Evolutionary conservation across 2,329 filamentous ascomycete genomes (phyloP).

Genomic region (Neofusicoccum cordaticola): DNA sequence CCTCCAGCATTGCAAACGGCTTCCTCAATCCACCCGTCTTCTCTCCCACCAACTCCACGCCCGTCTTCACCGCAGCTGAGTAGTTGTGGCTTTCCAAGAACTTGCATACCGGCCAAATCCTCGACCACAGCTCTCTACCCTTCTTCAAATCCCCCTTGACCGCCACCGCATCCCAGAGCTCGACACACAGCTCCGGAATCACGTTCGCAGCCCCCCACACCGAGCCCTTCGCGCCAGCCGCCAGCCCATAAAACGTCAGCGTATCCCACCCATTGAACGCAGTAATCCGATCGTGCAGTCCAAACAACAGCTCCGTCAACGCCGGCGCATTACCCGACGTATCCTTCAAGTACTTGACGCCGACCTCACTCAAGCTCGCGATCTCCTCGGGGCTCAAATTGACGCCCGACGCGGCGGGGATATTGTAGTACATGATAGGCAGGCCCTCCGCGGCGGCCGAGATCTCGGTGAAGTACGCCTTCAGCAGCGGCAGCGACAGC

Average conservation of each 20-base stretch:
- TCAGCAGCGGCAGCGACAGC: slow-evolving; percentile 40
- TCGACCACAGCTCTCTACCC: slow-evolving; percentile 48
- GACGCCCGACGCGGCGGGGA: slow-evolving; percentile 48
- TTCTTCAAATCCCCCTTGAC: slow-evolving; percentile 43
- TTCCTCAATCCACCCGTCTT: slow-evolving; percentile 50
- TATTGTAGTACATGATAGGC: slow-evolving; percentile 53
- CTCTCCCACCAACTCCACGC: slow-evolving; percentile 47
- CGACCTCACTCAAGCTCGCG: slow-evolving; percentile 44
- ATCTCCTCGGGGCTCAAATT: slow-evolving; percentile 43
- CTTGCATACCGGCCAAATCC: slow-evolving; percentile 51
- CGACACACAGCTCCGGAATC: slow-evolving; percentile 48
- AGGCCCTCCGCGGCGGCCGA: slow-evolving; percentile 37
- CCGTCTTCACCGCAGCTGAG: slow-evolving; percentile 49
- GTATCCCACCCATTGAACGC: slow-evolving; percentile 56
- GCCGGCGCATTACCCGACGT: slow-evolving; percentile 53
- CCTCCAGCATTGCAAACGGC: slow-evolving; percentile 45
- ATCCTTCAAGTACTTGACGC: slow-evolving; percentile 53
- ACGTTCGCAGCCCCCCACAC: slow-evolving; percentile 54
- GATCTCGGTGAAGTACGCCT: slow-evolving; percentile 42
- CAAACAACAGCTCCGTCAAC: slow-evolving; percentile 50
- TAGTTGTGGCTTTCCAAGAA: slow-evolving; percentile 52
- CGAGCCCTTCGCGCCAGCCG: slow-evolving; percentile 49
- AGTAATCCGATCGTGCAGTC: slow-evolving; percentile 41
- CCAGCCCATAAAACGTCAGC: slow-evolving; percentile 52
- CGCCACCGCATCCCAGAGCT: slow-evolving; percentile 49